Evolutionary conservation across 164 flowering plant genomes (phyloP).

Genomic region (Tinospora cordifolia): DNA sequence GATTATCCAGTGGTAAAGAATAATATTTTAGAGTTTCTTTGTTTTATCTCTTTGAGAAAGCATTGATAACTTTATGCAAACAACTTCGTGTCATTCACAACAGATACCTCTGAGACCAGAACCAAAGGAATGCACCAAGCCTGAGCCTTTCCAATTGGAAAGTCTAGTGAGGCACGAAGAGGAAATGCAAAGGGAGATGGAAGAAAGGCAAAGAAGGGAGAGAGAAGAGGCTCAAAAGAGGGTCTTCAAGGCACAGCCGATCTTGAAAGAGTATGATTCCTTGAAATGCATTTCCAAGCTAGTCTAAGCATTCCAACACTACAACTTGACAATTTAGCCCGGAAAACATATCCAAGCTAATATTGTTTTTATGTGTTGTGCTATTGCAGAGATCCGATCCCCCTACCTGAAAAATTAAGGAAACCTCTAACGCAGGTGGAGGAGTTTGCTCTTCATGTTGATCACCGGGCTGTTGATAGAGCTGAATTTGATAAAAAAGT

Average conservation of each 20-base stretch:
- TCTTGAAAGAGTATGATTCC: conserved; percentile 63
- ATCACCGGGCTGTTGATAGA: conserved; percentile 73
- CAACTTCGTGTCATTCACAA: neutral
- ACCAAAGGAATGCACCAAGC: conserved; percentile 72
- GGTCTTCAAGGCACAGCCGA: conserved; percentile 73
- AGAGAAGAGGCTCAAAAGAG: conserved; percentile 71
- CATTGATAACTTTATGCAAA: neutral
- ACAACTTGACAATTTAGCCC: neutral
- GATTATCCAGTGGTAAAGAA: conserved; percentile 82
- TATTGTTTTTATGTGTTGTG: neutral
- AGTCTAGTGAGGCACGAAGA: conserved; percentile 90
- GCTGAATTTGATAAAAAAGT: conserved; percentile 89
- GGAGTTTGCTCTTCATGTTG: conserved; percentile 61
- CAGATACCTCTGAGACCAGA: conserved; percentile 95
- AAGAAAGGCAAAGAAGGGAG: conserved; percentile 64
- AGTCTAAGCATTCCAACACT: neutral
- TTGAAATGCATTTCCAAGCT: neutral
- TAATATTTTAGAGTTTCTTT: neutral
- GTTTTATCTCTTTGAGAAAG: neutral
- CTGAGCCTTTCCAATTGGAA: conserved; percentile 86
- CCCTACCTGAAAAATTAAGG: conserved; percentile 75
- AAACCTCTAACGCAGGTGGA: conserved; percentile 81
- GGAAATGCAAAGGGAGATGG: conserved; percentile 79
- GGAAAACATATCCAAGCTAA: neutral
- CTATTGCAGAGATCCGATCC: conserved; percentile 77